A percentile compares a stretch with the other conserved stretches of the same genome.
phyloP scores from a whole-genome alignment of 2,329 filamentous ascomycete genomes.

The Venturia aucupariae region DNA sequence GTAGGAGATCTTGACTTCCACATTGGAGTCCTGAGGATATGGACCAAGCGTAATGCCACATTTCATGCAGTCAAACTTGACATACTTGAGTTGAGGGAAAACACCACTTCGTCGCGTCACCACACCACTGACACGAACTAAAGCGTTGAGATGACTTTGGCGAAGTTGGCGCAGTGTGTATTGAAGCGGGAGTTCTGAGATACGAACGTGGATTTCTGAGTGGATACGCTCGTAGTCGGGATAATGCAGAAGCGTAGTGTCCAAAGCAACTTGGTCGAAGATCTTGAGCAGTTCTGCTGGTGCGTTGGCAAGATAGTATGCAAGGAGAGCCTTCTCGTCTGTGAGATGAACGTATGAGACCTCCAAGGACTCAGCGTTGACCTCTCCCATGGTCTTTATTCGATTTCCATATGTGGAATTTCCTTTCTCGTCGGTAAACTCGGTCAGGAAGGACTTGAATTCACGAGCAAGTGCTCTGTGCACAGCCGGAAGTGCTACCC shows the following conservation, averaged over 20 bases:
- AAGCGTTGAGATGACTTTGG: conserved; percentile 90
- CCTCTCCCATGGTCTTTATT: conserved; percentile 89
- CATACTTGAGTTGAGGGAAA: conserved; percentile 95
- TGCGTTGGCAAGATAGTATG: conserved; percentile 92
- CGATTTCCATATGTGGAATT: conserved; percentile 91
- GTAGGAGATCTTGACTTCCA: conserved; percentile 92
- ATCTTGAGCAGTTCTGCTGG: conserved; percentile 92
- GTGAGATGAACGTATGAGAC: conserved; percentile 92
- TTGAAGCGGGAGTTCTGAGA: conserved; percentile 86
- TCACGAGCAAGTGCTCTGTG: conserved; percentile 90
- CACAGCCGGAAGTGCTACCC: conserved; percentile 84
- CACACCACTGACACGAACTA: conserved; percentile 89
- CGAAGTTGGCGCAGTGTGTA: conserved; percentile 93
- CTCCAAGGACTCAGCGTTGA: conserved; percentile 93
- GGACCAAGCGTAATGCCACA: conserved; percentile 86
- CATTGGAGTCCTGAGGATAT: conserved; percentile 94
- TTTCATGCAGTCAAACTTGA: conserved; percentile 95
- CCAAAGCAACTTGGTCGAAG: conserved; percentile 94
- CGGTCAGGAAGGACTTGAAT: conserved; percentile 94
- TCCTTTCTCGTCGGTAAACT: conserved; percentile 83
- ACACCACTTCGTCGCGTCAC: conserved; percentile 91
- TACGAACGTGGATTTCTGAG: conserved; percentile 93
- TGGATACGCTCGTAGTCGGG: conserved; percentile 97
- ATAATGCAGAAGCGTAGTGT: conserved; percentile 90
- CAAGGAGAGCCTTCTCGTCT: conserved; percentile 82